phyloP scores from a whole-genome alignment of 1,284 basidiomycete species.

The Austropuccinia psidii region DNA sequence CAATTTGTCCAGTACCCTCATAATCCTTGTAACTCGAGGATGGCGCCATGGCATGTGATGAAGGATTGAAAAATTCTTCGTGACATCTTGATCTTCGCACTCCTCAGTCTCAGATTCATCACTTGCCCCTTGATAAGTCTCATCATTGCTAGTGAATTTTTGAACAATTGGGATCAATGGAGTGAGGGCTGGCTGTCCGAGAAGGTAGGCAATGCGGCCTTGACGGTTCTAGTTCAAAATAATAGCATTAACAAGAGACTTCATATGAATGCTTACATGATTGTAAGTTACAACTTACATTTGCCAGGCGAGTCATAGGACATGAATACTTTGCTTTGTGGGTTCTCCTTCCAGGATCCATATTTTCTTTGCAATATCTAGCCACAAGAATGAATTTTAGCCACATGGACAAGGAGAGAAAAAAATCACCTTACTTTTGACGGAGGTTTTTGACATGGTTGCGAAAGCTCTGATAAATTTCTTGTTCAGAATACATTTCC shows the following conservation, averaged over 20 bases:
- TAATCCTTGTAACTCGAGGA: background rate
- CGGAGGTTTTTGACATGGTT: background rate
- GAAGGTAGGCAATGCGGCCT: background rate
- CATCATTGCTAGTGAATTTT: conserved; percentile 1
- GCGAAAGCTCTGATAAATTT: background rate
- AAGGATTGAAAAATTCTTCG: background rate
- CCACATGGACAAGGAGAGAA: no score
- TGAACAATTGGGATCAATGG: background rate
- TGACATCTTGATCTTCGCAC: background rate
- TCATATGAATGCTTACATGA: background rate
- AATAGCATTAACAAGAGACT: background rate
- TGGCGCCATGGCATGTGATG: background rate
- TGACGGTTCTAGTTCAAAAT: background rate
- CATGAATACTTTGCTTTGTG: background rate
- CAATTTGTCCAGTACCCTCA: background rate
- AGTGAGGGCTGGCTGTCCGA: background rate
- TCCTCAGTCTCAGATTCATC: background rate
- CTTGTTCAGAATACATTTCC: background rate
- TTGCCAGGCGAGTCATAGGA: background rate
- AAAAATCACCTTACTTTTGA: background rate
- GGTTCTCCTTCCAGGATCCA: background rate
- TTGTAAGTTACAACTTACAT: background rate
- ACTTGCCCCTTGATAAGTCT: background rate
- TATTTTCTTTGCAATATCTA: background rate
- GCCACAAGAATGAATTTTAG: background rate